phyloP scores from a whole-genome alignment of 2,329 filamentous ascomycete genomes.

The Lachnellula subtilissima region DNA sequence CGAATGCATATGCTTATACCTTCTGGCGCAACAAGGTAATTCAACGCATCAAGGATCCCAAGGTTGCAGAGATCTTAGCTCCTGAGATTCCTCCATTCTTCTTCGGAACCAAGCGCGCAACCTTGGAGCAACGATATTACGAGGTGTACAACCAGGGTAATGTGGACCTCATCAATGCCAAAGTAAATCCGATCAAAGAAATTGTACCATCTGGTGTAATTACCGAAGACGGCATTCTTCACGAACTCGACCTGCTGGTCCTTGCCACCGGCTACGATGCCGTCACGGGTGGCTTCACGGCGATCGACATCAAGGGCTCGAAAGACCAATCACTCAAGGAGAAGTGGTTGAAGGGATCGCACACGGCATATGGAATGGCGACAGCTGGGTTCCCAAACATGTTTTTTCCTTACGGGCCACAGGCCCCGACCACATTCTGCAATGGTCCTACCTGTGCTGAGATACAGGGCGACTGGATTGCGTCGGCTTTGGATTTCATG shows the following conservation, averaged over 20 bases:
- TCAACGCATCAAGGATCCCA: constrained; percentile 40
- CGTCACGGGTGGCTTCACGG: constrained; percentile 31
- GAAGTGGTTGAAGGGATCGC: constrained; percentile 31
- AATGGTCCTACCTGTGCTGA: constrained; percentile 38
- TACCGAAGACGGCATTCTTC: constrained; percentile 25
- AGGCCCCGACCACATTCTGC: constrained; percentile 16
- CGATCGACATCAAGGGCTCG: constrained; percentile 31
- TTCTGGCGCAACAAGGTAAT: constrained; percentile 45
- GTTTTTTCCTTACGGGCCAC: constrained; percentile 42
- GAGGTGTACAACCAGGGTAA: constrained; percentile 43
- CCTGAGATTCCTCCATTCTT: constrained; percentile 36
- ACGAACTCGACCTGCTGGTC: constrained; percentile 31
- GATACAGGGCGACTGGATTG: constrained; percentile 37
- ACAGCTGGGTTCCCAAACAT: constrained; percentile 43
- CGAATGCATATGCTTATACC: constrained; percentile 42
- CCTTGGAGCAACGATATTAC: constrained; percentile 45
- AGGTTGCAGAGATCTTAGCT: constrained; percentile 41
- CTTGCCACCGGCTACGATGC: constrained; percentile 37
- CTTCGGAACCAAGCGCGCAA: constrained; percentile 43
- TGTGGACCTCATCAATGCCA: constrained; percentile 42
- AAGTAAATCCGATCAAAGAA: constrained; percentile 35
- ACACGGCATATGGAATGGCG: constrained; percentile 37
- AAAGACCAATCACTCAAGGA: constrained; percentile 29
- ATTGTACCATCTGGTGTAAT: constrained; percentile 37
- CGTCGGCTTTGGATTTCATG: constrained; percentile 30